Conservation (phyloP, 176 grass and related monocot genomes). For the Rhynchospora pubera region DNA sequence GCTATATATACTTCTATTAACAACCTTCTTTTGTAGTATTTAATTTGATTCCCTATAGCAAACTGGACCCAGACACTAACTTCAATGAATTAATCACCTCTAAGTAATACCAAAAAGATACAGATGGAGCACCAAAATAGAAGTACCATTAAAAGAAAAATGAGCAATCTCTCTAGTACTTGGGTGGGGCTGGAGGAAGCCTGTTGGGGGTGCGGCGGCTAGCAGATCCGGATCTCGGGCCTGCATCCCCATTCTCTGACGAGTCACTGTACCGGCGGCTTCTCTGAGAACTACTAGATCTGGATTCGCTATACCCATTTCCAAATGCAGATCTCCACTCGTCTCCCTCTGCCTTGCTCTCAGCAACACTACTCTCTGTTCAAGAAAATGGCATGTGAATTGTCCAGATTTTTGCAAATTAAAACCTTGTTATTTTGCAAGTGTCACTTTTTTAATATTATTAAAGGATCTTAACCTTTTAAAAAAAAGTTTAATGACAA, state of each 20-base stretch:
- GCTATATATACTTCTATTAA: conserved; percentile 16
- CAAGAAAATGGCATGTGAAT: not conserved
- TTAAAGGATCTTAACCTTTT: not conserved
- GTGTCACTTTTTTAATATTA: not conserved
- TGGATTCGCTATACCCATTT: conserved; percentile 37
- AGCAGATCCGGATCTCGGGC: conserved; percentile 46
- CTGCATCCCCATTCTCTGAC: conserved; percentile 63
- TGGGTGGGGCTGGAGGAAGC: conserved; percentile 64
- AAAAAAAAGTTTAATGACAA: not conserved
- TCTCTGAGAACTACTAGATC: conserved; percentile 59
- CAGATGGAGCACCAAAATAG: conserved; percentile 5
- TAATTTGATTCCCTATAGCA: not conserved
- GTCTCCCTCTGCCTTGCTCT: conserved; percentile 46
- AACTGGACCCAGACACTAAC: conserved; percentile 1
- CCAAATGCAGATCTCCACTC: conserved; percentile 94
- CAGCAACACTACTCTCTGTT: conserved; percentile 60
- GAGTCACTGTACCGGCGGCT: conserved; percentile 27
- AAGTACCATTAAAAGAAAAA: not conserved
- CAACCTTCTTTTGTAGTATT: not conserved
- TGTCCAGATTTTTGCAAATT: conserved; percentile 11
- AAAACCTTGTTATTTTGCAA: not conserved
- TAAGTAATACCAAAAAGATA: conserved; percentile 14
- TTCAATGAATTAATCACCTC: conserved; percentile 11
- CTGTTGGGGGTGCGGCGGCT: conserved; percentile 73
- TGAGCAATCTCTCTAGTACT: conserved; percentile 5